phyloP scores from a whole-genome alignment of 495 filamentous ascomycete genomes.

The Talaromyces adpressus region DNA sequence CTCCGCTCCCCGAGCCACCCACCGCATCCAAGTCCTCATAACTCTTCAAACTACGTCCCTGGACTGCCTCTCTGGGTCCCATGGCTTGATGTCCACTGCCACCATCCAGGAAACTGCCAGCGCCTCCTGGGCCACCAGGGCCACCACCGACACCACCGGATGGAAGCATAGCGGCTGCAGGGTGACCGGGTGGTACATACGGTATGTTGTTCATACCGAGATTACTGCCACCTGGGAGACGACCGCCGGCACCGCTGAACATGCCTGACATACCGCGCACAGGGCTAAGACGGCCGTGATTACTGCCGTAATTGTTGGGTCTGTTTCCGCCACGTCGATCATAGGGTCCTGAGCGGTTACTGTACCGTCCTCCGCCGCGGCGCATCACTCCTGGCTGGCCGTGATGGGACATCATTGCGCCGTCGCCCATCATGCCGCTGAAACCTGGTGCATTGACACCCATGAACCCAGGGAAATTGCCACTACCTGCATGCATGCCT shows the following conservation, averaged over 20 bases:
- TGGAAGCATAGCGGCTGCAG: slow-evolving; percentile 27
- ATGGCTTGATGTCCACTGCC: slow-evolving; percentile 56
- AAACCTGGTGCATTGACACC: slow-evolving; percentile 47
- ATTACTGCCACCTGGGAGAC: slow-evolving; percentile 30
- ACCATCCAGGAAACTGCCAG: slow-evolving; percentile 39
- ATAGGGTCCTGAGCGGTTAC: slow-evolving; percentile 49
- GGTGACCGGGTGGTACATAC: slow-evolving; percentile 34
- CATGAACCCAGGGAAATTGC: slow-evolving; percentile 45
- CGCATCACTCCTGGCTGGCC: slow-evolving; percentile 56
- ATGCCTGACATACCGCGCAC: slow-evolving; percentile 31
- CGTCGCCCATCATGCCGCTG: slow-evolving; percentile 29
- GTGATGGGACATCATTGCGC: slow-evolving; percentile 22
- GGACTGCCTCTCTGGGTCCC: slow-evolving; percentile 76
- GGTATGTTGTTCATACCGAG: background rate
- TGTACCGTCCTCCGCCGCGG: slow-evolving; percentile 43
- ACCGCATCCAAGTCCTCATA: slow-evolving; percentile 95
- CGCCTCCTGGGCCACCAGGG: slow-evolving; percentile 32
- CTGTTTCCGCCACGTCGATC: slow-evolving; percentile 45
- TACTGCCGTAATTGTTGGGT: slow-evolving; percentile 12
- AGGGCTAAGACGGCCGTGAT: slow-evolving; percentile 33
- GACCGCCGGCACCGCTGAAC: slow-evolving; percentile 25
- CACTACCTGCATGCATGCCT: slow-evolving; percentile 15
- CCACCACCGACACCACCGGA: slow-evolving; percentile 25
- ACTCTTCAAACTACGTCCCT: slow-evolving; percentile 85
- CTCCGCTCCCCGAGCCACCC: slow-evolving; percentile 44